Evolutionary conservation across 352 stramenopile genomes (phyloP).

Genomic region (Phytophthora capsici): DNA sequence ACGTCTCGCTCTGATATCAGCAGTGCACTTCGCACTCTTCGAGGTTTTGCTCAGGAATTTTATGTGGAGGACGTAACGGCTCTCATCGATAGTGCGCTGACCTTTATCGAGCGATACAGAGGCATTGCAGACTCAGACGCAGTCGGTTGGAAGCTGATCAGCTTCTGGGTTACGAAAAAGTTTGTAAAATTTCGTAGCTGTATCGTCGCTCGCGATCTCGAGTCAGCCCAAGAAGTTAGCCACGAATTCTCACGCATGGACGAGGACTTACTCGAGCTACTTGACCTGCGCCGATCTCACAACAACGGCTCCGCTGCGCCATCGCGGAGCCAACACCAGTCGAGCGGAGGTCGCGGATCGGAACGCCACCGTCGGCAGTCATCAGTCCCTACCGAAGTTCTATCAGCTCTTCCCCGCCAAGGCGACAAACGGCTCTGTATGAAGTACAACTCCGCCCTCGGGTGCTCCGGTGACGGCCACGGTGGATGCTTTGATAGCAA

Average conservation of each 20-base stretch:
- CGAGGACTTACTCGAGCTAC: slow-evolving; percentile 5
- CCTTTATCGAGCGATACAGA: slow-evolving; percentile 2
- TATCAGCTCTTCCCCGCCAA: neutral
- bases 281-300: slow-evolving; percentile 2
- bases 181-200: slow-evolving; percentile 12
- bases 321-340: too few relatives aligned
- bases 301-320: too few relatives aligned
- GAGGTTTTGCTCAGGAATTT: neutral
- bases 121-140: neutral
- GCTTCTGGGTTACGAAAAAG: slow-evolving; percentile 15
- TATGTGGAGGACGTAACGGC: neutral
- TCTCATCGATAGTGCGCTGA: neutral
- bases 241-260: slow-evolving; percentile 13
- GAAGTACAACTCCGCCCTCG: neutral
- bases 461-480: neutral
- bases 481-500: slow-evolving; percentile 11
- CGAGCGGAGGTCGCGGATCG: too few relatives aligned
- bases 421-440: slow-evolving; percentile 13
- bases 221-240: neutral
- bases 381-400: neutral
- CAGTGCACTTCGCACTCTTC: neutral
- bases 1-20: neutral
- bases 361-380: neutral
- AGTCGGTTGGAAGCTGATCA: slow-evolving; percentile 6
- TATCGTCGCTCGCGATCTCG: neutral